phyloP scores from a whole-genome alignment of 805 yeast genomes.

The Dipodascopsis uninucleata region DNA sequence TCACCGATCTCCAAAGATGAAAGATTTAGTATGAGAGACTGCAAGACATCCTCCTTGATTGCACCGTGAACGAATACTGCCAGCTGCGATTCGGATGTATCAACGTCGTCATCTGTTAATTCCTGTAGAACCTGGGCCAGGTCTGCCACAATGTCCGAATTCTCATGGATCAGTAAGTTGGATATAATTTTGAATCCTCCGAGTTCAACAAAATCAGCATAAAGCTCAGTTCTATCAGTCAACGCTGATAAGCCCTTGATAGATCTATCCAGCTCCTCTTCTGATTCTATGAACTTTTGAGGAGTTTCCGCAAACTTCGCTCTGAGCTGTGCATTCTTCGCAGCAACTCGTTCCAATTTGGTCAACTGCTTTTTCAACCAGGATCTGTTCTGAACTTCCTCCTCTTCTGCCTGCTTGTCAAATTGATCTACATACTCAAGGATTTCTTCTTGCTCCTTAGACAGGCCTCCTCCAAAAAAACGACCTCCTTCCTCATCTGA shows the following conservation, averaged over 20 bases:
- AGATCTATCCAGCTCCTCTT: slow-evolving; percentile 23
- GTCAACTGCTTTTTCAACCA: slow-evolving; percentile 21
- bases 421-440: slow-evolving; percentile 25
- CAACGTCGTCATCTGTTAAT: slow-evolving; percentile 25
- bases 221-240: slow-evolving; percentile 22
- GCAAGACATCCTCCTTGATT: slow-evolving; percentile 14
- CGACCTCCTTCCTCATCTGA: slow-evolving; percentile 31
- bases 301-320: slow-evolving; percentile 23
- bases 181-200: slow-evolving; percentile 12
- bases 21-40: slow-evolving; percentile 13
- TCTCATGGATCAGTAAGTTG: slow-evolving; percentile 24
- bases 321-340: slow-evolving; percentile 26
- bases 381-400: slow-evolving; percentile 13
- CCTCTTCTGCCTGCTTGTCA: slow-evolving; percentile 7
- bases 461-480: slow-evolving; percentile 28
- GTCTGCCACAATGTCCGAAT: slow-evolving; percentile 26
- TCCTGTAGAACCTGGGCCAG: slow-evolving; percentile 26
- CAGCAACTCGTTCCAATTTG: slow-evolving; percentile 17
- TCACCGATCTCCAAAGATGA: slow-evolving; percentile 13
- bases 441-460: slow-evolving; percentile 23
- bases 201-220: slow-evolving; percentile 19
- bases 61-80: slow-evolving; percentile 10
- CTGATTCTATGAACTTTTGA: slow-evolving; percentile 28
- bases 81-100: slow-evolving; percentile 14
- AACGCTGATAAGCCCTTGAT: slow-evolving; percentile 20